Evolutionary conservation across 768 basidiomycete species (phyloP).

Genomic region (Mycena crocata): DNA sequence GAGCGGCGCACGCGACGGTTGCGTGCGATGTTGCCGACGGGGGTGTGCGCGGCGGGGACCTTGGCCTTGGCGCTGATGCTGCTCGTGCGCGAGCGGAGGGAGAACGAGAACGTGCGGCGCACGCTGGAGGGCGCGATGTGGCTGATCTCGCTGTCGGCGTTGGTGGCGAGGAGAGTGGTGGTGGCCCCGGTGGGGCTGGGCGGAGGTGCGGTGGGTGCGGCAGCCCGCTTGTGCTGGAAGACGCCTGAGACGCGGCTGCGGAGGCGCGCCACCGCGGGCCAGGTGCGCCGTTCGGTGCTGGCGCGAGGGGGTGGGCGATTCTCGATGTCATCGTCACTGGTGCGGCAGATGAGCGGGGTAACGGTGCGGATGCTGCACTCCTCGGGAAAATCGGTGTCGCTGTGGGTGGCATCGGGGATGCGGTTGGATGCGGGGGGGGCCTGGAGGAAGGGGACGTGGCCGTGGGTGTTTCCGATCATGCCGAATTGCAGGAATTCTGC

Average conservation of each 20-base stretch:
- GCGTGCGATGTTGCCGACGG: conserved; percentile 15
- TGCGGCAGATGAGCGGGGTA: conserved; percentile 14
- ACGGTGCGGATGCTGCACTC: conserved; percentile 8
- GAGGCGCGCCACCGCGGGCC: conserved; percentile 4
- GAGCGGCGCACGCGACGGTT: conserved; percentile 20
- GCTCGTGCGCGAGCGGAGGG: conserved; percentile 20
- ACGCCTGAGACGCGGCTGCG: conserved; percentile 27
- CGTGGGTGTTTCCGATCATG: conserved; percentile 1
- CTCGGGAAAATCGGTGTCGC: neutral
- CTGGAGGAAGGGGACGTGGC: conserved; percentile 11
- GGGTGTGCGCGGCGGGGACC: neutral
- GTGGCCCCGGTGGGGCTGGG: conserved; percentile 2
- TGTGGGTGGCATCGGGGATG: neutral
- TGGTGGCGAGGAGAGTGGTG: neutral
- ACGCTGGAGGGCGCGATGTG: neutral
- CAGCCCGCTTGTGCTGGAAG: conserved; percentile 15
- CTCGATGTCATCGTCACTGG: neutral
- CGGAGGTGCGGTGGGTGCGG: neutral
- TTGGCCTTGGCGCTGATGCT: neutral
- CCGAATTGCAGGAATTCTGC: conserved; percentile 13
- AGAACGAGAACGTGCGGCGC: conserved; percentile 20
- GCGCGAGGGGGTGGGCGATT: neutral
- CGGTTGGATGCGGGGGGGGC: neutral
- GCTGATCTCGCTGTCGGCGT: neutral
- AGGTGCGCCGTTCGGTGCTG: conserved; percentile 7